phyloP scores from a whole-genome alignment of 2,329 filamentous ascomycete genomes.

The Fusarium duplospermum region DNA sequence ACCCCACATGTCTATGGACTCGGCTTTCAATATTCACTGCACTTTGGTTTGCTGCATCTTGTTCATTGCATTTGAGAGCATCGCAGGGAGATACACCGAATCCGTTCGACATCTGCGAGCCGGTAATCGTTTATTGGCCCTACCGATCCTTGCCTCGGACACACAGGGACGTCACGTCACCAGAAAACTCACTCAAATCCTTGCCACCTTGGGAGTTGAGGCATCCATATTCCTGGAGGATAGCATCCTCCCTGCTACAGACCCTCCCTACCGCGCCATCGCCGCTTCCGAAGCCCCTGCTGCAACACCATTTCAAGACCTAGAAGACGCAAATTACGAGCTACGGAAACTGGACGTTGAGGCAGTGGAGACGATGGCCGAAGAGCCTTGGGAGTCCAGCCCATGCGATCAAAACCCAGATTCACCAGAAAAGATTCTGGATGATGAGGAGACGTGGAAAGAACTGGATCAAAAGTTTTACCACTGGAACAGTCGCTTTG shows the following conservation, averaged over 20 bases:
- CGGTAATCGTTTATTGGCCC: conserved; percentile 22
- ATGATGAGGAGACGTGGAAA: not conserved
- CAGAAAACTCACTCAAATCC: conserved; percentile 37
- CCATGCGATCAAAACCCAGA: not conserved
- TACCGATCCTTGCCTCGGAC: not conserved
- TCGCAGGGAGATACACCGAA: conserved; percentile 38
- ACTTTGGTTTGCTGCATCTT: conserved; percentile 37
- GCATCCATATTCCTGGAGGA: conserved; percentile 37
- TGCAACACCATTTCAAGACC: conserved; percentile 19
- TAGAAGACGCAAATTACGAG: conserved; percentile 28
- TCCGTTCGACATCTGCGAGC: conserved; percentile 35
- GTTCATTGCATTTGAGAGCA: conserved; percentile 39
- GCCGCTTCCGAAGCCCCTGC: not conserved
- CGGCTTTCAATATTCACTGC: conserved; percentile 25
- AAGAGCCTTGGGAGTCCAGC: not conserved
- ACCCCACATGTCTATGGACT: conserved; percentile 23
- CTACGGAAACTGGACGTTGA: conserved; percentile 24
- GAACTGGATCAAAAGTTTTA: conserved; percentile 8
- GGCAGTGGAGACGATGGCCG: not conserved
- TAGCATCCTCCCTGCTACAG: conserved; percentile 8
- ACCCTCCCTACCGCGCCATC: not conserved
- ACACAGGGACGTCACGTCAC: conserved; percentile 5
- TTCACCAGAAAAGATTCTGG: not conserved
- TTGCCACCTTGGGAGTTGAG: conserved; percentile 29
- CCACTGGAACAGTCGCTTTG: conserved; percentile 16